These are phyloP conservation scores for Nannizziopsis barbatae DNA, from an alignment of 2,329 filamentous ascomycete genomes.

Conservation along the genomic window DNA sequence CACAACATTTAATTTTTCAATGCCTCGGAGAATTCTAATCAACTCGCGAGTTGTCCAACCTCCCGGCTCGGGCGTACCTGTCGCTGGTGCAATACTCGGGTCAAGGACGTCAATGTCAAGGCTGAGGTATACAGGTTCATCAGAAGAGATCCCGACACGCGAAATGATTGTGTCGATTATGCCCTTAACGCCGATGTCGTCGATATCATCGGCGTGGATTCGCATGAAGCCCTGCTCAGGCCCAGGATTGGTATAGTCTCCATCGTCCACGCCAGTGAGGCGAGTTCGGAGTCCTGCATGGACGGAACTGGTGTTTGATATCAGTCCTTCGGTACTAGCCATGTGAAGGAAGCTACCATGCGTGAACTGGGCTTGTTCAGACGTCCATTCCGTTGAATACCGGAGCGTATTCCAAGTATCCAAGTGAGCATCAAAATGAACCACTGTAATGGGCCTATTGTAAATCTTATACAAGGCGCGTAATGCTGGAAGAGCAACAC, in stretches of 20 bases:
- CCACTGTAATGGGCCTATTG: conserved; percentile 52
- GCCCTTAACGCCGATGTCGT: conserved; percentile 63
- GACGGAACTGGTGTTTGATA: conserved; percentile 61
- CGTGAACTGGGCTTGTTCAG: conserved; percentile 63
- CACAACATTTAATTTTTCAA: conserved; percentile 71
- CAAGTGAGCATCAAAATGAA: conserved; percentile 69
- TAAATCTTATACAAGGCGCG: conserved; percentile 54
- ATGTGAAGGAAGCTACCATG: conserved; percentile 91
- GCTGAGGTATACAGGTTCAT: conserved; percentile 68
- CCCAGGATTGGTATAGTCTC: conserved; percentile 58
- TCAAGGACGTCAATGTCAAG: conserved; percentile 76
- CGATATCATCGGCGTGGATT: conserved; percentile 75
- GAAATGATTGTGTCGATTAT: conserved; percentile 60
- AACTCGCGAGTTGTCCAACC: conserved; percentile 86
- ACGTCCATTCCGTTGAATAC: conserved; percentile 66
- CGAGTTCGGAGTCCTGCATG: conserved; percentile 76
- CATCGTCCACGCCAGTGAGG: conserved; percentile 53
- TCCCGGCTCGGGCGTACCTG: conserved; percentile 79
- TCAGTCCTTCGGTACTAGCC: conserved; percentile 66
- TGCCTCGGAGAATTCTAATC: conserved; percentile 67
- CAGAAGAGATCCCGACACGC: conserved; percentile 52
- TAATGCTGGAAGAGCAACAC: conserved; percentile 57
- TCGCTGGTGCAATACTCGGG: conserved; percentile 59
- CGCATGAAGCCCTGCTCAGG: conserved; percentile 66
- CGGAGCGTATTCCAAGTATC: conserved; percentile 74